Conservation (phyloP, 2,329 filamentous ascomycete species). For the Trichoderma sp. region DNA sequence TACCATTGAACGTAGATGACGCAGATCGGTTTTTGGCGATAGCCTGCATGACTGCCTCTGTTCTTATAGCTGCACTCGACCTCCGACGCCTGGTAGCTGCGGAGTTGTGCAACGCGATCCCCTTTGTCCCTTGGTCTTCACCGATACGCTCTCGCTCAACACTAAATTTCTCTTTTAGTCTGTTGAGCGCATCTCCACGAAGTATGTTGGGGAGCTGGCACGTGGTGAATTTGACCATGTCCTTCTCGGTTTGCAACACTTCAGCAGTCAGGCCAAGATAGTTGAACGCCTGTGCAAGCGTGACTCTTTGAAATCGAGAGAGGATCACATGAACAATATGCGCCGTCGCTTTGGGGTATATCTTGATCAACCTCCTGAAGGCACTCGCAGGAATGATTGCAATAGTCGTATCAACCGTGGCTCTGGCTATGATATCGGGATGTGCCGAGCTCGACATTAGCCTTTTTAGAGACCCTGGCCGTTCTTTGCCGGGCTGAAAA, state of each 20-base stretch:
- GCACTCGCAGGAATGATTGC: conserved; percentile 97
- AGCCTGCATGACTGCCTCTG: conserved; percentile 76
- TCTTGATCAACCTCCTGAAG: conserved; percentile 85
- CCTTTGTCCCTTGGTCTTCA: conserved; percentile 77
- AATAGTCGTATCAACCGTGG: conserved; percentile 95
- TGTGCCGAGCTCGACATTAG: conserved; percentile 74
- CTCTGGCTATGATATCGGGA: conserved; percentile 94
- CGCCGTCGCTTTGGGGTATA: conserved; percentile 93
- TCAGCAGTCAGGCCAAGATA: conserved; percentile 92
- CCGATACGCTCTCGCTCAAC: conserved; percentile 80
- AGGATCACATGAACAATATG: conserved; percentile 98
- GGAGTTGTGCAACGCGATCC: conserved; percentile 91
- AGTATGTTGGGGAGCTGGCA: conserved; percentile 91
- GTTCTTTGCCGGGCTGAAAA: conserved; percentile 35
- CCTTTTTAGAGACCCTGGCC: conserved; percentile 46
- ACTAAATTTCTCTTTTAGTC: conserved; percentile 90
- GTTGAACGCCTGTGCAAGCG: conserved; percentile 88
- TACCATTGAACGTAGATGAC: conserved; percentile 47
- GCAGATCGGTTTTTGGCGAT: conserved; percentile 52
- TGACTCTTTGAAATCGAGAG: conserved; percentile 91
- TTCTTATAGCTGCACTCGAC: conserved; percentile 73
- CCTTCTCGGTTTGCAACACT: conserved; percentile 87
- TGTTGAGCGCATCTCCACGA: conserved; percentile 76
- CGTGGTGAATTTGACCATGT: conserved; percentile 89
- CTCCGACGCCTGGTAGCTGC: conserved; percentile 64